Base-by-base conservation (phyloP, 768 basidiomycete genomes). In the Ramaria sp. region DNA sequence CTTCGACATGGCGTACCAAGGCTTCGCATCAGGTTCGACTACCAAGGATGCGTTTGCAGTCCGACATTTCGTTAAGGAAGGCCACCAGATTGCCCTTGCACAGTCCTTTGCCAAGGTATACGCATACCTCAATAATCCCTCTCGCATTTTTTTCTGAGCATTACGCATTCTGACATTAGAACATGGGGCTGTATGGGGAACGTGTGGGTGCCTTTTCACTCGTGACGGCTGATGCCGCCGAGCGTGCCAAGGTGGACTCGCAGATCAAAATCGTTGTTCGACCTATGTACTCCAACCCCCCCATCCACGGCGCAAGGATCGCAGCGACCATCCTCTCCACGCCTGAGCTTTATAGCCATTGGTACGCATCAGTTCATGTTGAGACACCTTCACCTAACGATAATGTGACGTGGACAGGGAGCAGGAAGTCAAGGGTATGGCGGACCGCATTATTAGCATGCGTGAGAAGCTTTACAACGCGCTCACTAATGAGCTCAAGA, bases 1-100 rank as follows among this genome's bases (percentile, higher is more conserved):
- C 83, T 97, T 98, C 70, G 96, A 99, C 73, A 97, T 97, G 93
- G 95, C 96, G 15, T 99, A 99, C 76, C 92, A 96, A 72, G 96
- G 96, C 52, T 99, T 99, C 69, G 95, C 96, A 37, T 96, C 94
- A 22, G 96, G 96, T 51, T 84, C 84, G 52, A 92, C 91, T 62
- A 69, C 84, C 62, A 84, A 83, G 56, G 96, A 99, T 66, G 96
- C 95, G 11, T 94, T 91, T 70, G 92, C 95, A 33, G 83, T 97
- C 58, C 88, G 95, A 62, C 83, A 95, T 74, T 98, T 99, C 69
- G 88, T 95, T 53, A 76, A 83, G 19, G 76, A 91, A 69, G 90
- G 91, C 22, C 93, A 96, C 73, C 86, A 93, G 66, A 71, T 94
- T 63, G 88, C 93, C 30, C 80, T 98, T 24, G 80, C 88, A 61